Base-by-base conservation (phyloP, 768 basidiomycete species). In the Coprinellus micaceus region DNA sequence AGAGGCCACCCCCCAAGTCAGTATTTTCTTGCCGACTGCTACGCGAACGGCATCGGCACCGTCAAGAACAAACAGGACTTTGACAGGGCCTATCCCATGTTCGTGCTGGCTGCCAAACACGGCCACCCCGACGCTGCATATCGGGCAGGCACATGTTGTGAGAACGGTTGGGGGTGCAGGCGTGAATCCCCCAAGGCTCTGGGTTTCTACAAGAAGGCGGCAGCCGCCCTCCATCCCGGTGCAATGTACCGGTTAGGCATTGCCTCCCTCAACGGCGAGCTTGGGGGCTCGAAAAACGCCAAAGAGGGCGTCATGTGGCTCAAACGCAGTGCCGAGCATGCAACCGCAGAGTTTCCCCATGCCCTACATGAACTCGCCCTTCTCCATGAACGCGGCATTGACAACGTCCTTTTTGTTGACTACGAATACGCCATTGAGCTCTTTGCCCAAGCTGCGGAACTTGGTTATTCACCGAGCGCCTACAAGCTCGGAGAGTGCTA, bases 301-400 rank as follows among this genome's bases (percentile, higher is more conserved):
- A 92, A 91, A 72, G 97, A 98, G 69, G 97, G 97, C 57, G 92
- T 98, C 63, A 97, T 97, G 74, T 98, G 95, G 94, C 82, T 99
- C 60, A 98, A 98, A 72, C 83, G 97, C 52, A 94, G 94, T 33
- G 94, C 95, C 4, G 97, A 98, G 70, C 83, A 90, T 67, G 91
- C 90, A 1, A 96, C 92, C 1, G 89, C 92, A 45, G 94, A 96
- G 72, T 97, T 96, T 69, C 94, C 96, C 0, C 95, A 98, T 67
- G 95, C 95, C 1, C 75, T 99, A 46, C 94, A 98, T 74, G 94
- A 98, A 72, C 78, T 97, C 13, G 95, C 94, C 0, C 79, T 96
- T 29, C 73, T 98, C 39, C 96, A 98, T 64, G 97, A 98, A 67
- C 81, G 90, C n/a, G 97, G 97, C n/a, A 85, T 99, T 54, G 90